Conservation (phyloP, 2,329 filamentous ascomycete genomes). For the Dichotomopilus funicola region DNA sequence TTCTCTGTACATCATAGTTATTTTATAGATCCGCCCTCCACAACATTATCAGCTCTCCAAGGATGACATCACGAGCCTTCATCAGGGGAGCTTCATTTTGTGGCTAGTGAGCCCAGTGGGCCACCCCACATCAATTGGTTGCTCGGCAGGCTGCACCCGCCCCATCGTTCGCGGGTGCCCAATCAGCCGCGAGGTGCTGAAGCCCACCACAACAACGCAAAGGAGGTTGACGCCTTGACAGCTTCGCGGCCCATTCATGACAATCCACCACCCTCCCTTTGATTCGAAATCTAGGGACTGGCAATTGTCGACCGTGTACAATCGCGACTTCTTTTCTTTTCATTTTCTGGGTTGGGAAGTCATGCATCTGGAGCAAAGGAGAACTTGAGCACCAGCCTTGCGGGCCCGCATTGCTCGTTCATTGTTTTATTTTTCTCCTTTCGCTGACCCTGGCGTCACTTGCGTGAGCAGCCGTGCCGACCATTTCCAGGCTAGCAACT, state of each 20-base stretch:
- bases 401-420: constrained; percentile 15
- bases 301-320: constrained; percentile 6
- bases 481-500: background rate
- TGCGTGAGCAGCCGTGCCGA: background rate
- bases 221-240: constrained; percentile 17
- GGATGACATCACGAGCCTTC: background rate
- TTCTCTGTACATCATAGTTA: background rate
- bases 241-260: constrained; percentile 10
- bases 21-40: too few species aligned
- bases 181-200: constrained; percentile 31
- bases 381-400: constrained; percentile 17
- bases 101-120: constrained; percentile 11
- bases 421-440: constrained; percentile 18
- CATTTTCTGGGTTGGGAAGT: constrained; percentile 7
- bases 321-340: constrained; percentile 9
- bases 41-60: too few species aligned
- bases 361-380: constrained; percentile 7
- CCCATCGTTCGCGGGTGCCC: constrained; percentile 23
- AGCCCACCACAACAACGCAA: constrained; percentile 36
- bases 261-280: constrained; percentile 5
- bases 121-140: constrained; percentile 22
- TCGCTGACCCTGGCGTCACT: background rate
- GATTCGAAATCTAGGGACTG: constrained; percentile 11
- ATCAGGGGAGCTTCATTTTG: background rate
- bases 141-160: constrained; percentile 30